Evolutionary conservation across 2,329 filamentous ascomycete species (phyloP).

Genomic region (Amauroascus niger): DNA sequence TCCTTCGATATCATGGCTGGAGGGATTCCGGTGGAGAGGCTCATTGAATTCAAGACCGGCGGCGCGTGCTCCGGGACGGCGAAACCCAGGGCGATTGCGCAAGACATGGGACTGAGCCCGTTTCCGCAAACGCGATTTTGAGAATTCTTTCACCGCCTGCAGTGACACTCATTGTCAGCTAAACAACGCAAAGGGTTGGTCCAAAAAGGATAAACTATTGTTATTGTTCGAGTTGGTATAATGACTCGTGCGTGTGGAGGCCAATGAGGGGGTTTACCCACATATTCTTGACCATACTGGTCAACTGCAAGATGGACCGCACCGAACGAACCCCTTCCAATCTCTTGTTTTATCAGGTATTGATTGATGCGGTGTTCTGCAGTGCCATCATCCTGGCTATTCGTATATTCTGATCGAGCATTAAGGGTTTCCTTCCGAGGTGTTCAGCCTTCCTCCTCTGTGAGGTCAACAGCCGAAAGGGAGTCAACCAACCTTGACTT

Average conservation of each 20-base stretch:
- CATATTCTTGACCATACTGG: slow-evolving; percentile 87
- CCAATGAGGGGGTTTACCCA: slow-evolving; percentile 43
- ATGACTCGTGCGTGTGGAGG: background rate
- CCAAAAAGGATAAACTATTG: background rate
- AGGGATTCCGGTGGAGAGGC: slow-evolving; percentile 53
- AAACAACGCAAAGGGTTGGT: background rate
- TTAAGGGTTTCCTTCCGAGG: slow-evolving; percentile 70
- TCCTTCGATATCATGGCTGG: slow-evolving; percentile 41
- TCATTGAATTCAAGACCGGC: slow-evolving; percentile 51
- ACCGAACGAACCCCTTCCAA: slow-evolving; percentile 92
- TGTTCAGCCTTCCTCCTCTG: background rate
- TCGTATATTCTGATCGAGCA: slow-evolving; percentile 76
- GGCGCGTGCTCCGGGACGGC: slow-evolving; percentile 44
- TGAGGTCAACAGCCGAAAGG: background rate
- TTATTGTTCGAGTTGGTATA: background rate
- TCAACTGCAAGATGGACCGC: slow-evolving; percentile 84
- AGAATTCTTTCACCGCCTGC: slow-evolving; percentile 95
- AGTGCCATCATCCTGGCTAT: slow-evolving; percentile 69
- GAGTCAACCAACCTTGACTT: slow-evolving; percentile 48
- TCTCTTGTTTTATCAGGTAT: slow-evolving; percentile 87
- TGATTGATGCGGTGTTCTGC: slow-evolving; percentile 87
- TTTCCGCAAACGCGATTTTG: slow-evolving; percentile 80
- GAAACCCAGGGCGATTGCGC: slow-evolving; percentile 48
- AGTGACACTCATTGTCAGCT: slow-evolving; percentile 6
- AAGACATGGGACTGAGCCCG: slow-evolving; percentile 84